These are phyloP conservation scores for Claviceps humidiphila DNA, from an alignment of 2,329 filamentous ascomycete genomes.

Conservation along the genomic window DNA sequence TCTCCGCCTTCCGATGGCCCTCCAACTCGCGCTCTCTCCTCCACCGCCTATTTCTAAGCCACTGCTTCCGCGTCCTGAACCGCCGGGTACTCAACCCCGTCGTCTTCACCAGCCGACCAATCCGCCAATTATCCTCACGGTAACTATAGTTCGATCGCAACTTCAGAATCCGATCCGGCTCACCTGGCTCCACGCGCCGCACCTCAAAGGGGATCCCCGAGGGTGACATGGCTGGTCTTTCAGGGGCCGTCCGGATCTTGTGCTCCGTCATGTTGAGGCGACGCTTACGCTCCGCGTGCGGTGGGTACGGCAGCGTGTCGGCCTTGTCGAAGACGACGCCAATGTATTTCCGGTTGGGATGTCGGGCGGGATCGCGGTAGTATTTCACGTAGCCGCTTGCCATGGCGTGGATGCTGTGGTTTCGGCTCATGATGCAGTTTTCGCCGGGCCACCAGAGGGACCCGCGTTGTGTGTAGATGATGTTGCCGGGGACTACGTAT, in stretches of 20 bases:
- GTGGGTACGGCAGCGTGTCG: conserved; percentile 65
- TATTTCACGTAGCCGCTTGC: conserved; percentile 88
- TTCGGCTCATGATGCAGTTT: conserved; percentile 86
- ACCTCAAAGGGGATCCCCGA: conserved; percentile 37
- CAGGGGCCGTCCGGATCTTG: conserved; percentile 26
- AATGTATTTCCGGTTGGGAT: conserved; percentile 87
- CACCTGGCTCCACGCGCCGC: conserved; percentile 26
- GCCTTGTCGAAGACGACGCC: conserved; percentile 78
- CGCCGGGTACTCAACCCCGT: conserved; percentile 36
- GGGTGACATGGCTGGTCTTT: conserved; percentile 29
- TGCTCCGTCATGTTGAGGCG: conserved; percentile 58
- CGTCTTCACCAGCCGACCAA: conserved; percentile 40
- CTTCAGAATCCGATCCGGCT: conserved; percentile 34
- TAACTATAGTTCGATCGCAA: conserved; percentile 44
- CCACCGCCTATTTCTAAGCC: conserved; percentile 31
- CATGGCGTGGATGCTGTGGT: conserved; percentile 88
- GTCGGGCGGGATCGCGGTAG: conserved; percentile 73
- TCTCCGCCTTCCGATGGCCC: conserved; percentile 26
- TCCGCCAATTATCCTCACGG: conserved; percentile 46
- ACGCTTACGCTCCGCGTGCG: conserved; percentile 59
- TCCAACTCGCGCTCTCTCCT: conserved; percentile 27
- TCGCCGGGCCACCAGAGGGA: conserved; percentile 92
- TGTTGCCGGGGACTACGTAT: conserved; percentile 90
- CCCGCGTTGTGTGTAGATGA: conserved; percentile 93
- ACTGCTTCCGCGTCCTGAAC: conserved; percentile 36